These are phyloP conservation scores for Iris macrosiphon DNA, from an alignment of 106 monocot species.

Conservation along the genomic window DNA sequence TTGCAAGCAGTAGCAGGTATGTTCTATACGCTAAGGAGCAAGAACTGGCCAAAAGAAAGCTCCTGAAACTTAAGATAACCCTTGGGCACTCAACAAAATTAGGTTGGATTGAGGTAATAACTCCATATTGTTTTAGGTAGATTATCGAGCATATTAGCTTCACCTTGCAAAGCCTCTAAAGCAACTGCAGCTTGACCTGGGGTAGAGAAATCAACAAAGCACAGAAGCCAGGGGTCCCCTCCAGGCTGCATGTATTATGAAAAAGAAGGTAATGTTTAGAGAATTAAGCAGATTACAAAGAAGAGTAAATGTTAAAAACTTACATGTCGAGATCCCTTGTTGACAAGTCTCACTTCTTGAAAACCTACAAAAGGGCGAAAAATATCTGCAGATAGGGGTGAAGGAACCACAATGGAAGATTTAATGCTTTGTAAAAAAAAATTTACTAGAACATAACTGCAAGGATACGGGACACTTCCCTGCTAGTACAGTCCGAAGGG, in stretches of 20 bases:
- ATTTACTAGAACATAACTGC: neutral
- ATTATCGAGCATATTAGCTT: neutral
- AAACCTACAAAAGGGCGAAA: no score
- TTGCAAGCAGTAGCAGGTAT: no score
- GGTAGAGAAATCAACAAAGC: slow-evolving; percentile 56
- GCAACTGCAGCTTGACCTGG: slow-evolving; percentile 39
- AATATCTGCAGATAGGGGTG: slow-evolving; percentile 26
- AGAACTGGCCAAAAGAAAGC: no score
- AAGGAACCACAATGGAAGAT: slow-evolving; percentile 13
- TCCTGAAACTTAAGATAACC: no score
- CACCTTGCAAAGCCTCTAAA: slow-evolving; percentile 54
- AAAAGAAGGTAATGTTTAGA: neutral
- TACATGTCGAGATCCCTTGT: slow-evolving; percentile 49
- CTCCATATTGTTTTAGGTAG: no score
- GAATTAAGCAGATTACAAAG: neutral
- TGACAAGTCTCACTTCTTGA: slow-evolving; percentile 53
- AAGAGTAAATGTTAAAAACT: slow-evolving; percentile 1
- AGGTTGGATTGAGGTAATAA: no score
- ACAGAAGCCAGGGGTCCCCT: slow-evolving; percentile 44
- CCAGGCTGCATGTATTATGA: slow-evolving; percentile 31
- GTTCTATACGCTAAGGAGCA: no score
- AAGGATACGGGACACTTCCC: slow-evolving; percentile 51
- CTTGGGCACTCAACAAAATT: no score
- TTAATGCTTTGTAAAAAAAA: neutral
- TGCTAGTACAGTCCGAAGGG: slow-evolving; percentile 19